Percentiles rank a stretch among this genome's conserved stretches.
These are phyloP conservation scores for Didymella sp. DNA, from an alignment of 2,329 filamentous ascomycete genomes.

Conservation along the genomic window DNA sequence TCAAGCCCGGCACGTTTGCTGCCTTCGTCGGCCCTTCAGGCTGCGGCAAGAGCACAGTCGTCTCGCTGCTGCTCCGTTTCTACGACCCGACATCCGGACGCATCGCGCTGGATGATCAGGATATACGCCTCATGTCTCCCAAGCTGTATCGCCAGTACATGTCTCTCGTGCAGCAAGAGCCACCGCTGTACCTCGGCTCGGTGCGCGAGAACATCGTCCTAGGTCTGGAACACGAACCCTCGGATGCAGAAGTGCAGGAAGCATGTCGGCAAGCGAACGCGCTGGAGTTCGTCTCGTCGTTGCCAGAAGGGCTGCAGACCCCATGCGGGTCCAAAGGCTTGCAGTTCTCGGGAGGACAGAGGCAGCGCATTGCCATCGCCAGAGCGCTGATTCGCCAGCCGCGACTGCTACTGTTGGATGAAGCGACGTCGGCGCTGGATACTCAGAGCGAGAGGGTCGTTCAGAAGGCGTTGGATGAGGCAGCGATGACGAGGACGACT, in stretches of 20 bases:
- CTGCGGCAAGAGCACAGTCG: slow-evolving; percentile 90
- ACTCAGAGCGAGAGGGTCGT: slow-evolving; percentile 71
- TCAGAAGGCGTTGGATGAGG: slow-evolving; percentile 70
- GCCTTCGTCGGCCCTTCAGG: slow-evolving; percentile 72
- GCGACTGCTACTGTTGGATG: slow-evolving; percentile 63
- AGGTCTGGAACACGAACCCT: slow-evolving; percentile 53
- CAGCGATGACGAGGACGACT: slow-evolving; percentile 53
- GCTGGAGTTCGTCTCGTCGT: slow-evolving; percentile 40
- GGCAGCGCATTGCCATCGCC: slow-evolving; percentile 77
- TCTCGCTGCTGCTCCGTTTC: slow-evolving; percentile 89
- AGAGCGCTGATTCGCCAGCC: slow-evolving; percentile 71
- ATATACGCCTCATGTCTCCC: slow-evolving; percentile 58
- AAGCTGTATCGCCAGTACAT: slow-evolving; percentile 68
- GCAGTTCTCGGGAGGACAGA: slow-evolving; percentile 76
- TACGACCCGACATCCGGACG: slow-evolving; percentile 80
- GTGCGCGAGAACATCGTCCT: slow-evolving; percentile 59
- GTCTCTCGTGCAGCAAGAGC: slow-evolving; percentile 65
- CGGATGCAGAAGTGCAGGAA: slow-evolving; percentile 48
- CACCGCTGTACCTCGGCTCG: slow-evolving; percentile 54
- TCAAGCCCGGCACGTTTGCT: slow-evolving; percentile 61
- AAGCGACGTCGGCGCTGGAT: slow-evolving; percentile 67
- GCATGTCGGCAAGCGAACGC: slow-evolving; percentile 57
- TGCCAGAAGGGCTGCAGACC: slow-evolving; percentile 27
- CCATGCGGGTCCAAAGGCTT: slow-evolving; percentile 53
- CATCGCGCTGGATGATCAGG: slow-evolving; percentile 71